Evolutionary conservation across 306 rosid genomes (phyloP), one percentile per base, ranked within the genome.

Genomic region (Quercus glauca): DNA sequence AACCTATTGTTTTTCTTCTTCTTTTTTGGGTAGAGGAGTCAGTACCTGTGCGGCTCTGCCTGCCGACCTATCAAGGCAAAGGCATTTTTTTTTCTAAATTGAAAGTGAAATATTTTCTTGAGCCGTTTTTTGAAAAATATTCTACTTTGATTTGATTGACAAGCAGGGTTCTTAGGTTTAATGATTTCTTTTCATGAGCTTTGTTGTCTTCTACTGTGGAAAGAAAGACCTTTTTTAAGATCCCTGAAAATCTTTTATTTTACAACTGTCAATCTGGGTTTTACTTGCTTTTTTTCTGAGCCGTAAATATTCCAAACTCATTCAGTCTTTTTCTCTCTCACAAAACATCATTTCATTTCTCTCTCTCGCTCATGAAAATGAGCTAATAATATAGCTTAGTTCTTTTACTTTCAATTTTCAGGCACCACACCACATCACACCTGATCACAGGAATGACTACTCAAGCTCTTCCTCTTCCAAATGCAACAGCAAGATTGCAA

Each of bases 401-500:
- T 59, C 33, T 60, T 60, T 49, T 49, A 4, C 4, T 49, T 49
- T 49, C 12, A 12, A 49, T 49, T 49, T 49, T 49, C 53, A 92
- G 97, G 91, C 80, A 35, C 84, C 85, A 45, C 81, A 80, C 59
- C 81, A 81, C 82, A 80, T 82, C 84, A 76, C 85, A 55, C 88
- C 84, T 31, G 97, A 96, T 76, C 87, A 87, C 56, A 88, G 87
- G 82, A 88, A 80, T 35, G 17, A 49, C 5, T 3, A 12, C 17
- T 10, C 53, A 10, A 92, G 92, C 45, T 88, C 89, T 12, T 88
- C 96, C 18, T 83, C 96, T 29, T 90, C 99, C 71, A 93, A 87
- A 91, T 83, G 87, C 89, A 88, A 83, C 92, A 91, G 85, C 71
- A 96, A 87, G 92, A 82, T 87, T 83, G 89, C 93, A 84, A 87